phyloP scores from a whole-genome alignment of 202 grass and related monocot genomes.

The Brachypodium distachyon region DNA sequence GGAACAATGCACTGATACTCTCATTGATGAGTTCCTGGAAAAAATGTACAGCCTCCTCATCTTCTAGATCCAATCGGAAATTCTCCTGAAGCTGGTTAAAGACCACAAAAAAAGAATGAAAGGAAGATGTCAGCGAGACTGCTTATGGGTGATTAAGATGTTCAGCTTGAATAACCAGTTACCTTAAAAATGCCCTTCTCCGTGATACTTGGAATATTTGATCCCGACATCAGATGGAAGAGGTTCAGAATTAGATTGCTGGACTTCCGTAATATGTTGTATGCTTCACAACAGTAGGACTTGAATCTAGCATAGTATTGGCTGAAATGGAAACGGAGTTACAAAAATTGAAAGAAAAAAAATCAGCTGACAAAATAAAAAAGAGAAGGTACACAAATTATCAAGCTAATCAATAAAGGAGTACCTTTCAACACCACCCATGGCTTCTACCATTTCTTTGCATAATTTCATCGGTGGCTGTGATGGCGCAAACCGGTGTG shows the following conservation, averaged over 20 bases:
- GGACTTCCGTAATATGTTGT: slow-evolving; percentile 78
- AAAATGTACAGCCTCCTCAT: slow-evolving; percentile 83
- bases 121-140: background rate
- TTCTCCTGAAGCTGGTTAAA: slow-evolving; percentile 74
- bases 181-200: too few relatives aligned
- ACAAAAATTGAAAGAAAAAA: background rate
- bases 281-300: slow-evolving; percentile 77
- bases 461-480: slow-evolving; percentile 86
- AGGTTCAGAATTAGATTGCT: slow-evolving; percentile 85
- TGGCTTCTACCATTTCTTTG: slow-evolving; percentile 92
- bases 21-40: slow-evolving; percentile 93
- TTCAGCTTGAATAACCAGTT: background rate
- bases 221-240: slow-evolving; percentile 72
- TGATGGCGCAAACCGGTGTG: slow-evolving; percentile 77
- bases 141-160: slow-evolving; percentile 15
- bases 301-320: slow-evolving; percentile 87
- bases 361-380: too few relatives aligned
- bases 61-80: slow-evolving; percentile 80
- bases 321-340: slow-evolving; percentile 32
- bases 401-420: background rate
- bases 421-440: slow-evolving; percentile 84
- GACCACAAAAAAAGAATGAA: background rate
- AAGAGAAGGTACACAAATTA: background rate
- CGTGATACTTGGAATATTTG: slow-evolving; percentile 80
- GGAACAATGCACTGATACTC: slow-evolving; percentile 83